A percentile compares a stretch with the other conserved stretches of the same genome.
These are phyloP conservation scores for Apostasia shenzhenica DNA, from an alignment of 106 monocot genomes.

Conservation along the genomic window DNA sequence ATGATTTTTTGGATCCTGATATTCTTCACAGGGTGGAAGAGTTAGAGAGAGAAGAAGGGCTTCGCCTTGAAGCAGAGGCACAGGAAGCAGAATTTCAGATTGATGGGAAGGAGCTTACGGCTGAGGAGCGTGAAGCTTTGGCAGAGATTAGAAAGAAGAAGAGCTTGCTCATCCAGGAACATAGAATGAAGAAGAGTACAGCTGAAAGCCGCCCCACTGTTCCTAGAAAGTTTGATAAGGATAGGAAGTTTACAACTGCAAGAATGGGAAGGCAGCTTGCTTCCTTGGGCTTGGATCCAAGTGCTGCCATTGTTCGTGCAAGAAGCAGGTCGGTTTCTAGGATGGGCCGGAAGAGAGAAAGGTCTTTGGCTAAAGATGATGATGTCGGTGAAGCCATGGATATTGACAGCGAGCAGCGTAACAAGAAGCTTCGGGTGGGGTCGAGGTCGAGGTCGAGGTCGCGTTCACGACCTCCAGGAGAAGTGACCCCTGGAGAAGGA, in stretches of 20 bases:
- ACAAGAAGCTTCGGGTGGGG: conserved; percentile 50
- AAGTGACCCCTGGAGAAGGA: conserved; percentile 83
- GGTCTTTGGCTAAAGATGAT: conserved; percentile 38
- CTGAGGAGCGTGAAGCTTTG: conserved; percentile 62
- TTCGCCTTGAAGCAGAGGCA: conserved; percentile 42
- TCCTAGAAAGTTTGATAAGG: conserved; percentile 82
- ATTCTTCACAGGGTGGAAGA: conserved; percentile 76
- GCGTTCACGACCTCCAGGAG: conserved; percentile 48
- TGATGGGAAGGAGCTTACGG: conserved; percentile 51
- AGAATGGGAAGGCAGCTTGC: conserved; percentile 93
- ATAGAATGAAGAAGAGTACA: conserved; percentile 90
- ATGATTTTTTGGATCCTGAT: conserved; percentile 87
- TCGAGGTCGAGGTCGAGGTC: conserved; percentile 49
- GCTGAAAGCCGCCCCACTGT: conserved; percentile 89
- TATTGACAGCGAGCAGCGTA: conserved; percentile 48
- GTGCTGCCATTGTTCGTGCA: conserved; percentile 60
- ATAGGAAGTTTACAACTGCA: conserved; percentile 60
- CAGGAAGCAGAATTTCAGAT: conserved; percentile 57
- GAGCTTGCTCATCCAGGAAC: conserved; percentile 72
- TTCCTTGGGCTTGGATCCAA: conserved; percentile 64
- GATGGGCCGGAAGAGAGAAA: conserved; percentile 59
- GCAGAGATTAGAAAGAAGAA: conserved; percentile 79
- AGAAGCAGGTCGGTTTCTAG: conserved; percentile 45
- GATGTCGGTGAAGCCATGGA: conserved; percentile 41
- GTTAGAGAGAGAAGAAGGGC: conserved; percentile 87